These are phyloP conservation scores for Leccinum angustisporum DNA, from an alignment of 1,284 basidiomycete genomes.

Conservation along the genomic window DNA sequence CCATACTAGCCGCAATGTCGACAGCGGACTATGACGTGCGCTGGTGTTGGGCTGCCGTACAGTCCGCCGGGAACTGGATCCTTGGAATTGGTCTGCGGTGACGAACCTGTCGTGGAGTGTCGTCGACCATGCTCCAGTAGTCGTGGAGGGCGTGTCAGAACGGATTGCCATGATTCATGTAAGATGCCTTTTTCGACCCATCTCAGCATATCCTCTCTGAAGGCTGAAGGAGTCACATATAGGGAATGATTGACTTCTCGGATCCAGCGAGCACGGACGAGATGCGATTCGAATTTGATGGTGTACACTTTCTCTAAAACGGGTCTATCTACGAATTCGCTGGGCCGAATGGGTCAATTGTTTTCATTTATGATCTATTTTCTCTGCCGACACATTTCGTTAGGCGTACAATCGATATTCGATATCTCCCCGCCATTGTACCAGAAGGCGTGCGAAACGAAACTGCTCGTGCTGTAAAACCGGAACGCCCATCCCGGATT, in stretches of 20 bases:
- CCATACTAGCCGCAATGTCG: too few species aligned
- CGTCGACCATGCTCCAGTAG: constrained; percentile 50
- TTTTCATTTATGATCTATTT: background rate
- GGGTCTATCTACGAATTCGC: constrained; percentile 79
- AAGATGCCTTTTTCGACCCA: constrained; percentile 28
- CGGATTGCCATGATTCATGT: constrained; percentile 65
- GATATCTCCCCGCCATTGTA: constrained; percentile 64
- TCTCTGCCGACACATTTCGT: background rate
- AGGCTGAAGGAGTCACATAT: background rate
- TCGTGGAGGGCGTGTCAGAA: constrained; percentile 34
- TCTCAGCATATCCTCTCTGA: background rate
- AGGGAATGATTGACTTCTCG: constrained; percentile 72
- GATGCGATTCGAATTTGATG: constrained; percentile 69
- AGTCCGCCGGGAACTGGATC: too few species aligned
- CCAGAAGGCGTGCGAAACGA: constrained; percentile 55
- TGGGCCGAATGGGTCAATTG: constrained; percentile 59
- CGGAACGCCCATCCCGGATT: constrained; percentile 63
- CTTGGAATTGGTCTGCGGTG: constrained; percentile 70
- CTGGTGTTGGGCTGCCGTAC: too few species aligned
- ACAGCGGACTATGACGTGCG: too few species aligned
- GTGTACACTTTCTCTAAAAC: constrained; percentile 74
- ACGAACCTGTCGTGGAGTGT: constrained; percentile 64
- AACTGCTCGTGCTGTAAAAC: constrained; percentile 64
- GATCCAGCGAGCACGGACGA: constrained; percentile 53
- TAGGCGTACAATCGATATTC: constrained; percentile 64